Base-by-base conservation (phyloP, 2,329 filamentous ascomycete genomes). In the Fusarium globosum region DNA sequence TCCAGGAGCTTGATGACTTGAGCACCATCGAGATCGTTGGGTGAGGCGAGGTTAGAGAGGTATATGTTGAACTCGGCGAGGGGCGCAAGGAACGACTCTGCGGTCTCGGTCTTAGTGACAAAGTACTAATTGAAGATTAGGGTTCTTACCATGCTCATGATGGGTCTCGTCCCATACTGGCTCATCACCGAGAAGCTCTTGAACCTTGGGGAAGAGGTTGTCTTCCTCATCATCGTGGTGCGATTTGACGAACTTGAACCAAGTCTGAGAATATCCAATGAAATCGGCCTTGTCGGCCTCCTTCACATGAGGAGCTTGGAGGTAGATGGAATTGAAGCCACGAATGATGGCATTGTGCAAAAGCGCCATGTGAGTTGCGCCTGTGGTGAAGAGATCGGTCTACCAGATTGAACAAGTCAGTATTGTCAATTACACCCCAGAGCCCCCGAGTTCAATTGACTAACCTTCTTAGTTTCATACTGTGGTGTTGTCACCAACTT, bases 261-360 rank as follows among this genome's bases (percentile, higher is more conserved):
- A 91, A 1, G 88, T 86, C 59, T 88, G 82, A 36, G 84, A 83
- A 80, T 91, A 92, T 23, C 85, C 85, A 60, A 91, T 80, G 73
- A 92, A 92, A 78, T 88, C 86, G 53, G 81, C 78, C 78, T 86
- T 86, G 78, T 91, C 88, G n/a, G 79, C 79, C 5, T 85, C 83
- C 15, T 83, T 78, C 46, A 91, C 80, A 73, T 87, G 82, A 16
- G 85, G 84, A 2, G 88, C 89, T 79, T 91, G 90, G 45, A 87
- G 85, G 78, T 88, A 90, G 77, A 92, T 90, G 76, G 85, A 87
- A 80, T 92, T 92, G 83, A 88, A 90, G 61, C 89, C 88, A 46
- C 90, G 88, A 71, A 91, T 87, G 75, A 92, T 88, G 63, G 87
- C 83, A 76, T 92, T 92, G 83, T 92, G 89, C 56, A 90, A 82